These are phyloP conservation scores for Thielaviopsis musarum DNA, from an alignment of 2,329 filamentous ascomycete species.

Conservation along the genomic window DNA sequence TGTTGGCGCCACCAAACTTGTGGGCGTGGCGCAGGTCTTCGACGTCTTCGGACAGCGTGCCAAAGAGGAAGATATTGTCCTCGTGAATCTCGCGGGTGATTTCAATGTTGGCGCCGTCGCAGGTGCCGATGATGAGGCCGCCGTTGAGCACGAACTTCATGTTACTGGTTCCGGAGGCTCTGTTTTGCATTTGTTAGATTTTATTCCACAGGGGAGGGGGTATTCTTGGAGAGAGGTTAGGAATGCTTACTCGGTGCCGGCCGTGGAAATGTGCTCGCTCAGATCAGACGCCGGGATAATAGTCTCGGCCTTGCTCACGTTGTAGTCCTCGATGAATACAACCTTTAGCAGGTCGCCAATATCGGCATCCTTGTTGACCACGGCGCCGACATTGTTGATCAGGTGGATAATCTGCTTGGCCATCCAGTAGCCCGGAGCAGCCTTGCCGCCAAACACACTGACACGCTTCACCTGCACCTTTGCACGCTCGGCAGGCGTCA, in stretches of 20 bases:
- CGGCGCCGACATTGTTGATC: slow-evolving; percentile 75
- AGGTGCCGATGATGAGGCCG: slow-evolving; percentile 92
- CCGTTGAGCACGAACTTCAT: slow-evolving; percentile 99
- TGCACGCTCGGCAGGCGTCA: slow-evolving; percentile 70
- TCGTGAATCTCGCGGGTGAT: slow-evolving; percentile 95
- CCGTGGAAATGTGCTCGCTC: slow-evolving; percentile 96
- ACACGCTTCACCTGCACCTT: slow-evolving; percentile 81
- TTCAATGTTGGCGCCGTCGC: slow-evolving; percentile 95
- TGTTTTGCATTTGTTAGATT: slow-evolving; percentile 17
- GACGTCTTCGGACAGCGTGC: slow-evolving; percentile 87
- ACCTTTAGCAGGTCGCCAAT: slow-evolving; percentile 93
- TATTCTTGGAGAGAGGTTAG: slow-evolving; percentile 6
- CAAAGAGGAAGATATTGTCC: slow-evolving; percentile 96
- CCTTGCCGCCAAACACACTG: slow-evolving; percentile 94
- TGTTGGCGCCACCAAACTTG: slow-evolving; percentile 55
- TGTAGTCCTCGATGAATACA: slow-evolving; percentile 95
- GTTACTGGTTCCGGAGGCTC: slow-evolving; percentile 74
- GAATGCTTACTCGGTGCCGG: slow-evolving; percentile 61
- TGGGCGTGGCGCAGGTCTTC: slow-evolving; percentile 87
- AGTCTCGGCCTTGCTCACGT: slow-evolving; percentile 97
- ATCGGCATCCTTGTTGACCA: slow-evolving; percentile 85
- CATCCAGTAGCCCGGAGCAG: slow-evolving; percentile 99
- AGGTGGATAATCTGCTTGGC: slow-evolving; percentile 97
- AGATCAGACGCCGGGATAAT: slow-evolving; percentile 89
- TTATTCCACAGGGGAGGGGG: background rate